These are phyloP conservation scores for Rhodotorula sp. DNA, from an alignment of 1,284 basidiomycete genomes.

Conservation along the genomic window DNA sequence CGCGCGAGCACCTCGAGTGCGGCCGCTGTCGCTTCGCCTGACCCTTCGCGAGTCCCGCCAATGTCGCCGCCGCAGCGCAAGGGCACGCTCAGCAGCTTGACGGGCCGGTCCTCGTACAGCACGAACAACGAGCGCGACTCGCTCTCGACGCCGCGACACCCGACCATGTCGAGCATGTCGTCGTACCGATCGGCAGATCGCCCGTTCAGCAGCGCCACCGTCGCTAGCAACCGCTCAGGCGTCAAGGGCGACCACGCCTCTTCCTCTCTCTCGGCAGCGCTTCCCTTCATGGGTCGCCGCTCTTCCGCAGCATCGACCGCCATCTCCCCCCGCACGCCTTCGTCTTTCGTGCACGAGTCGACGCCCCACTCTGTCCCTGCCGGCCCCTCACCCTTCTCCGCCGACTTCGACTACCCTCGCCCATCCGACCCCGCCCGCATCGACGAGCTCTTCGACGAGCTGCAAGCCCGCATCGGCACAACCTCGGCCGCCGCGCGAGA, in stretches of 20 bases:
- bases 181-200: slow-evolving; percentile 13
- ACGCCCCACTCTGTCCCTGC: neutral
- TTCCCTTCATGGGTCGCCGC: slow-evolving; percentile 8
- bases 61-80: slow-evolving; percentile 3
- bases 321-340: slow-evolving; percentile 17
- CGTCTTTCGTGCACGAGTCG: slow-evolving; percentile 15
- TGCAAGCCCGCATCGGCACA: slow-evolving; percentile 59
- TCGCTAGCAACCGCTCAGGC: slow-evolving; percentile 18
- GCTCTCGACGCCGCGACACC: slow-evolving; percentile 8
- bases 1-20: neutral
- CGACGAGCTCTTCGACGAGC: slow-evolving; percentile 71
- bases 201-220: slow-evolving; percentile 14
- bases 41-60: neutral
- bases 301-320: neutral
- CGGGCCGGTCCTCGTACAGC: neutral
- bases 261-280: neutral
- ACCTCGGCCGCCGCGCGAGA: slow-evolving; percentile 26
- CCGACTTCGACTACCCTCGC: slow-evolving; percentile 68
- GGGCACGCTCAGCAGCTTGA: neutral
- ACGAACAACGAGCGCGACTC: neutral
- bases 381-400: slow-evolving; percentile 22
- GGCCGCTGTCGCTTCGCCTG: neutral
- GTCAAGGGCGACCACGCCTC: slow-evolving; percentile 22
- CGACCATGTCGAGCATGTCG: slow-evolving; percentile 14
- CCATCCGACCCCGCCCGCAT: slow-evolving; percentile 73